A percentile compares a stretch with the other conserved stretches of the same genome.
phyloP scores from a whole-genome alignment of 2,329 filamentous ascomycete genomes.

The Thelonectria discophora region DNA sequence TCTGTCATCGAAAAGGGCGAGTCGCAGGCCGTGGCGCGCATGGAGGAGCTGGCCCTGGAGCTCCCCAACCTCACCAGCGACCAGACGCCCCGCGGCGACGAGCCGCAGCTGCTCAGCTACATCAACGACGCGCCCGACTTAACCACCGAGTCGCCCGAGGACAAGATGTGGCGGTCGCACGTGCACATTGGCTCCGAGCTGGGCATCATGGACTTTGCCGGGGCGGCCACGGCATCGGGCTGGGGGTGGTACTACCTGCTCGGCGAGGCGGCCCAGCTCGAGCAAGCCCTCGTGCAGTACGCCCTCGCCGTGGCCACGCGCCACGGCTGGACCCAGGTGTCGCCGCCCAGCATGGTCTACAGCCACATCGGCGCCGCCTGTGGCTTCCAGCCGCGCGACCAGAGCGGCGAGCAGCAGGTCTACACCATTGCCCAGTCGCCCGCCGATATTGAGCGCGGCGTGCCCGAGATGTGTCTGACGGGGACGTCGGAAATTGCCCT shows the following conservation, averaged over 20 bases:
- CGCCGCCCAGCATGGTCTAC: conserved; percentile 91
- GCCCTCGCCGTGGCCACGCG: conserved; percentile 77
- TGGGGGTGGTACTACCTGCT: conserved; percentile 99
- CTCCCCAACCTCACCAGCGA: conserved; percentile 87
- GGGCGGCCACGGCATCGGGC: conserved; percentile 81
- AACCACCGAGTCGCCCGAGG: conserved; percentile 39
- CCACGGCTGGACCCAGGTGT: conserved; percentile 80
- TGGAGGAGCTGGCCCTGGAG: conserved; percentile 77
- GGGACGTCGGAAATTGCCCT: conserved; percentile 96
- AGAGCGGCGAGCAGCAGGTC: conserved; percentile 90
- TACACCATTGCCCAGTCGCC: conserved; percentile 78
- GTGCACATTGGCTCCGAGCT: conserved; percentile 87
- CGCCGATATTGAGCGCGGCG: conserved; percentile 67
- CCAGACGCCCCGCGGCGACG: conserved; percentile 75
- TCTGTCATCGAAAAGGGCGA: conserved; percentile 69
- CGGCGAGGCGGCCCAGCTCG: conserved; percentile 91
- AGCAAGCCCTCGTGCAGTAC: conserved; percentile 92
- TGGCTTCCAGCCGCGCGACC: conserved; percentile 92
- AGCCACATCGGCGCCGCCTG: conserved; percentile 89
- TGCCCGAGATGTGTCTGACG: conserved; percentile 78
- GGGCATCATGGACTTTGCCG: conserved; percentile 89
- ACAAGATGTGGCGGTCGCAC: conserved; percentile 73
- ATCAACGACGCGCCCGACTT: conserved; percentile 75
- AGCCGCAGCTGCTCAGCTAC: conserved; percentile 74
- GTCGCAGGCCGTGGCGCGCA: conserved; percentile 67